A percentile compares a stretch with the other conserved stretches of the same genome.
phyloP scores from a whole-genome alignment of 371 early-diverging fungal genomes.

The Mortierella polycephala region DNA sequence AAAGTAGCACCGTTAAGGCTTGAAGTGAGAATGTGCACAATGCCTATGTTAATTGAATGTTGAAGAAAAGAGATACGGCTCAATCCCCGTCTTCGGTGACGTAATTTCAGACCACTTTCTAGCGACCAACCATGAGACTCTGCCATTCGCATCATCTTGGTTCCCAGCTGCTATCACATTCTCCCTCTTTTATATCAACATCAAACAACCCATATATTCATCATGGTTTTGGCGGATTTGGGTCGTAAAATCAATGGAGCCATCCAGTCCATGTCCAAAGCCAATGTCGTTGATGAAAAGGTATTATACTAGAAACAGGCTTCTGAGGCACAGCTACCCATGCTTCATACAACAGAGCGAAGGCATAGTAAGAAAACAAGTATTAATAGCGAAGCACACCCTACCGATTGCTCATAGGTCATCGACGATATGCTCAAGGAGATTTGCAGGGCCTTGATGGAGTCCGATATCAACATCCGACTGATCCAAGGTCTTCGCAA shows the following conservation, averaged over 20 bases:
- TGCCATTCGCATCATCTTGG: too few species aligned
- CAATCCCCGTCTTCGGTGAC: too few species aligned
- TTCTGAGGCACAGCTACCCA: background rate
- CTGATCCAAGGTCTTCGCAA: slow-evolving; percentile 88
- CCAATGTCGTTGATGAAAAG: slow-evolving; percentile 91
- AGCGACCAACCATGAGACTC: too few species aligned
- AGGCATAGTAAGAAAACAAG: too few species aligned
- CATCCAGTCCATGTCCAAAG: slow-evolving; percentile 80
- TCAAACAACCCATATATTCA: slow-evolving; percentile 9
- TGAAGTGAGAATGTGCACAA: too few species aligned
- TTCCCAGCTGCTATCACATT: background rate
- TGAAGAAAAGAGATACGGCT: too few species aligned
- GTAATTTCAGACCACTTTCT: too few species aligned
- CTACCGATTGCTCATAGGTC: slow-evolving; percentile 58
- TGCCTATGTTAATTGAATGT: too few species aligned
- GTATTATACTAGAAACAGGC: slow-evolving; percentile 44
- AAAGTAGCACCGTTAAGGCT: too few species aligned
- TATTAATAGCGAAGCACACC: slow-evolving; percentile 1
- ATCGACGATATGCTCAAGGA: slow-evolving; percentile 90
- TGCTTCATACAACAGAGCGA: slow-evolving; percentile 1
- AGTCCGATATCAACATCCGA: slow-evolving; percentile 95
- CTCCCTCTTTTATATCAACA: slow-evolving; percentile 1
- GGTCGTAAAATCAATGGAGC: slow-evolving; percentile 91
- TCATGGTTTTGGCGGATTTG: slow-evolving; percentile 92
- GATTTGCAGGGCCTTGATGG: slow-evolving; percentile 89